Conservation (phyloP, 495 filamentous ascomycete genomes). For the Platismatia glauca region DNA sequence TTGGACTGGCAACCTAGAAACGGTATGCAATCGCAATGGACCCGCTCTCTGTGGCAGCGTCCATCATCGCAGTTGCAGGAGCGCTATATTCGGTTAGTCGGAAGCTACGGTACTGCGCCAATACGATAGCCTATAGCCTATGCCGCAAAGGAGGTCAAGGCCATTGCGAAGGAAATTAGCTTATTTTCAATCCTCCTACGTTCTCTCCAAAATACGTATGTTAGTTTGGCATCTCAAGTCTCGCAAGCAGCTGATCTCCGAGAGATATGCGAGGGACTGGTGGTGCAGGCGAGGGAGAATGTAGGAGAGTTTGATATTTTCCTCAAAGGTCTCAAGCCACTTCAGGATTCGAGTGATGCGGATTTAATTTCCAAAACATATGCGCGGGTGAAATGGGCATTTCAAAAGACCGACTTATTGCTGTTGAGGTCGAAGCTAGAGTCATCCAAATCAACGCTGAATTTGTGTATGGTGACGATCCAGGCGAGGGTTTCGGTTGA, state of each 20-base stretch:
- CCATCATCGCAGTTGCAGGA: background rate
- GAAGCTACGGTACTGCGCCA: background rate
- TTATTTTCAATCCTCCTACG: background rate
- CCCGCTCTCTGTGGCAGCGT: background rate
- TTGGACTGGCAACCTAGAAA: background rate
- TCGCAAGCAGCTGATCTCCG: background rate
- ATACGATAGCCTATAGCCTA: background rate
- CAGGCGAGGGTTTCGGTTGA: background rate
- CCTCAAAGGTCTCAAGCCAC: background rate
- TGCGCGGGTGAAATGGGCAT: background rate
- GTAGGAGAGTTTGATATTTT: background rate
- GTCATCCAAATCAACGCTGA: background rate
- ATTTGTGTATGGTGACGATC: background rate
- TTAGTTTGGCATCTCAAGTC: background rate
- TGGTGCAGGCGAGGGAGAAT: background rate
- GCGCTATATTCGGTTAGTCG: background rate
- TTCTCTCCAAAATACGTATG: background rate
- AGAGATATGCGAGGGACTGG: background rate
- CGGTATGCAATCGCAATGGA: background rate
- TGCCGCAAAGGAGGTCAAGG: background rate
- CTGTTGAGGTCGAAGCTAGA: background rate
- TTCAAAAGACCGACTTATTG: background rate
- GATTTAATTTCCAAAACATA: background rate
- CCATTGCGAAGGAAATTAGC: background rate
- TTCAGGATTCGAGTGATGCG: background rate